Evolutionary conservation across 164 flowering plant genomes (phyloP), one percentile per base, ranked within the genome.

Genomic region (Echeveria elegans): DNA sequence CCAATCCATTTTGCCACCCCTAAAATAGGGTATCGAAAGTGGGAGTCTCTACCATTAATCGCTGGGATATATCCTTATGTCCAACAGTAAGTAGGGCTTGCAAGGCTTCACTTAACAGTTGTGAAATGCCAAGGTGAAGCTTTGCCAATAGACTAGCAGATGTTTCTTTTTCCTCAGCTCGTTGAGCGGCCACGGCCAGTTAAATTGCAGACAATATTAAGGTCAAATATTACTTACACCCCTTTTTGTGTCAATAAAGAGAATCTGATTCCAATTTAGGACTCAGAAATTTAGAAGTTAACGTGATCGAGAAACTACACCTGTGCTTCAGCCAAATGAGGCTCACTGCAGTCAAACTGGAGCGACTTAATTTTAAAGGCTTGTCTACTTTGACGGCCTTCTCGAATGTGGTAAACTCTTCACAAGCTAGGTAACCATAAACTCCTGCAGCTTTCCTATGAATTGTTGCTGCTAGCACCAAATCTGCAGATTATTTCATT

Each of bases 261-360:
- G 26, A 50, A 21, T 0, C 26, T n/a, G 10, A 21, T 50, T 50
- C 4, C 31, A 2, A 5, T 6, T 28, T 15, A 16, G 48, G 18
- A 21, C 23, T 19, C 9, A 6, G 31, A 65, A 23, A 29, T 12
- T n/a, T n/a, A n/a, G n/a, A 41, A 32, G n/a, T 15, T 14, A 1
- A 6, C 5, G 24, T 66, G 30, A 47, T 19, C 31, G 34, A 28
- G 11, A 56, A 38, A 1, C 60, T 71, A 69, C 12, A 86, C 91
- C 89, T 88, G 91, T 18, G 91, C 88, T 66, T 88, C 89, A 50
- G 95, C 91, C 76, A 88, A 74, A 86, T 71, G 30, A 85, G 74
- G 71, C 80, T 82, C 87, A 83, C 79, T n/a, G 76, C 76, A 67
- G 77, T 64, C 56, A 78, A 78, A 15, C 82, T 43, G 18, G 75